phyloP scores from a whole-genome alignment of 108 stramenopile genomes.

The Cyclotella sp. region DNA sequence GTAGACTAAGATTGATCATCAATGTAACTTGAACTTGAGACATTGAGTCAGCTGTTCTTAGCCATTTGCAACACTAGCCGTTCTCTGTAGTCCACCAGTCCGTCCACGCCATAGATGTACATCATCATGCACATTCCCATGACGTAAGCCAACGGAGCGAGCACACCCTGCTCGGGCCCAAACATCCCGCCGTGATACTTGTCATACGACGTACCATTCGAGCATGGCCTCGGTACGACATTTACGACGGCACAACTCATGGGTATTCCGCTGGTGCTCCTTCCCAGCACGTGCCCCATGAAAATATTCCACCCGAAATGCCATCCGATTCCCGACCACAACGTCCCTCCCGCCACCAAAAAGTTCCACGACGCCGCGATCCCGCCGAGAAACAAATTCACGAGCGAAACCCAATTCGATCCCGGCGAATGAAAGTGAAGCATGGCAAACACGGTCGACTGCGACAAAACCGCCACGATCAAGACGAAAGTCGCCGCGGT shows the following conservation, averaged over 20 bases:
- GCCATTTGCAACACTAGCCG: neutral
- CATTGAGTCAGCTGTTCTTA: neutral
- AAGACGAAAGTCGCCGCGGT: slow-evolving; percentile 23
- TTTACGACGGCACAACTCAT: slow-evolving; percentile 38
- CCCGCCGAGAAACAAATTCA: slow-evolving; percentile 47
- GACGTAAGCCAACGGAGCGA: slow-evolving; percentile 43
- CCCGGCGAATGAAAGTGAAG: slow-evolving; percentile 46
- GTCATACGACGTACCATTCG: slow-evolving; percentile 8
- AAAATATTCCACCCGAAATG: slow-evolving; percentile 56
- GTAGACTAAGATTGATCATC: too few relatives aligned
- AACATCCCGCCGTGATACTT: slow-evolving; percentile 44
- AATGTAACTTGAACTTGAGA: neutral
- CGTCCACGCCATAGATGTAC: slow-evolving; percentile 31
- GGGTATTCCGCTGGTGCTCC: slow-evolving; percentile 41
- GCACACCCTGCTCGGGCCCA: slow-evolving; percentile 42
- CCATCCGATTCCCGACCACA: slow-evolving; percentile 50
- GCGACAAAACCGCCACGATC: slow-evolving; percentile 23
- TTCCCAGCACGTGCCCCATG: slow-evolving; percentile 47
- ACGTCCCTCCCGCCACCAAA: slow-evolving; percentile 28
- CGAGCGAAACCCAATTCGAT: slow-evolving; percentile 28
- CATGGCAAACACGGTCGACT: slow-evolving; percentile 47
- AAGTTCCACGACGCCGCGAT: slow-evolving; percentile 44
- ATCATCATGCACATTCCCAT: slow-evolving; percentile 32
- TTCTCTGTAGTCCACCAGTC: slow-evolving; percentile 19
- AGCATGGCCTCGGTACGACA: slow-evolving; percentile 23